Percentiles rank a stretch among this genome's conserved stretches.
Evolutionary conservation across 1,139 yeast genomes (phyloP).

Genomic region (Magnusiomyces tetraspermus): DNA sequence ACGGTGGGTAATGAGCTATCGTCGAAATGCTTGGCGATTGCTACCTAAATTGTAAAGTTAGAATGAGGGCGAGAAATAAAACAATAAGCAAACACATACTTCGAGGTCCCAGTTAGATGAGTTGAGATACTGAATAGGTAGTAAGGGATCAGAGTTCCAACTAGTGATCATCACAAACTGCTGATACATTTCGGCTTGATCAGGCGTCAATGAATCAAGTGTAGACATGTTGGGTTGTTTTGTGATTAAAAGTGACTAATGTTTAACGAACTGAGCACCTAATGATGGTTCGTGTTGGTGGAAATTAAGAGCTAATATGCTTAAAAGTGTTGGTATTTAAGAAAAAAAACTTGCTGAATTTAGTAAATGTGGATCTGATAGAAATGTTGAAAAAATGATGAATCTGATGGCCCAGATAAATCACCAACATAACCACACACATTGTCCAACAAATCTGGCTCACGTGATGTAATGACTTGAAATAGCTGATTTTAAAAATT

Average conservation of each 20-base stretch:
- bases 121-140: conserved; percentile 22
- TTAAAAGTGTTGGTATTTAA: too few relatives aligned
- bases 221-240: conserved; percentile 7
- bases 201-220: conserved; percentile 16
- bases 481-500: too few relatives aligned
- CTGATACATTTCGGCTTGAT: conserved; percentile 18
- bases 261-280: background rate
- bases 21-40: conserved; percentile 28
- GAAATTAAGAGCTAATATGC: too few relatives aligned
- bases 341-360: too few relatives aligned
- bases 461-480: too few relatives aligned
- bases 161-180: conserved; percentile 27
- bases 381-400: too few relatives aligned
- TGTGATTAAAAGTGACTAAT: background rate
- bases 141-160: conserved; percentile 22
- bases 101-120: conserved; percentile 28
- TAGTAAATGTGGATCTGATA: too few relatives aligned
- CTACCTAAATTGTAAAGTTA: conserved; percentile 16
- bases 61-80: background rate
- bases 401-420: too few relatives aligned
- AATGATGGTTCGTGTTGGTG: too few relatives aligned
- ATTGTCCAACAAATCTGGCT: too few relatives aligned
- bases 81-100: conserved; percentile 6
- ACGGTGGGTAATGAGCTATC: conserved; percentile 14
- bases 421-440: too few relatives aligned